These are phyloP conservation scores for Dendrobium catenatum DNA, from an alignment of 106 monocot genomes.

Conservation along the genomic window DNA sequence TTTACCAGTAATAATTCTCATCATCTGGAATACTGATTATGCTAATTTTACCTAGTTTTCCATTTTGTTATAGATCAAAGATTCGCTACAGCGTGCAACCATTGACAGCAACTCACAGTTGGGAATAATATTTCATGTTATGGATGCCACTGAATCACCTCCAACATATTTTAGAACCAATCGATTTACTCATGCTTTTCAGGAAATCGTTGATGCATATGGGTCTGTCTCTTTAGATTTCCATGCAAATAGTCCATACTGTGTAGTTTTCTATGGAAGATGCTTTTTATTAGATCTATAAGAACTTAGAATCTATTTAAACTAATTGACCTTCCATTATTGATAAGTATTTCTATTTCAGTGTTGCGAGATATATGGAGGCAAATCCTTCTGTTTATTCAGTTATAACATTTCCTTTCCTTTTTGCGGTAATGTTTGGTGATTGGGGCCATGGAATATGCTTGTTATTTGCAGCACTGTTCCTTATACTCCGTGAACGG, in stretches of 20 bases:
- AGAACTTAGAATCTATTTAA: background rate
- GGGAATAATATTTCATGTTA: constrained; percentile 93
- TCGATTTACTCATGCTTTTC: constrained; percentile 82
- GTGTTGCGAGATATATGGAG: constrained; percentile 92
- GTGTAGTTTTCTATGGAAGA: background rate
- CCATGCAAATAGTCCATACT: background rate
- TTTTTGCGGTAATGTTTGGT: constrained; percentile 99
- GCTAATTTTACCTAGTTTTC: background rate
- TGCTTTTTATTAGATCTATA: background rate
- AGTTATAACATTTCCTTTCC: constrained; percentile 92
- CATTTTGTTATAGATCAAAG: constrained; percentile 64
- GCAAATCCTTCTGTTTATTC: constrained; percentile 97
- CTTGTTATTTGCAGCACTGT: constrained; percentile 69
- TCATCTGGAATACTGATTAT: background rate
- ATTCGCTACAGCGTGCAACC: constrained; percentile 74
- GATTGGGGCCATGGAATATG: constrained; percentile 99
- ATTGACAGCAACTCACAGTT: constrained; percentile 94
- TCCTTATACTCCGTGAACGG: constrained; percentile 82
- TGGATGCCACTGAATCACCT: constrained; percentile 82
- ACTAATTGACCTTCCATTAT: constrained; percentile 11
- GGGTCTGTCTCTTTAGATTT: constrained; percentile 49
- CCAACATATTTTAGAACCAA: constrained; percentile 95
- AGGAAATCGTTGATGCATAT: constrained; percentile 99
- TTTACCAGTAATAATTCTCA: background rate
- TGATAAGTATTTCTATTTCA: constrained; percentile 34